phyloP scores from a whole-genome alignment of 148 eudicot genomes.

The Cornus controversa region DNA sequence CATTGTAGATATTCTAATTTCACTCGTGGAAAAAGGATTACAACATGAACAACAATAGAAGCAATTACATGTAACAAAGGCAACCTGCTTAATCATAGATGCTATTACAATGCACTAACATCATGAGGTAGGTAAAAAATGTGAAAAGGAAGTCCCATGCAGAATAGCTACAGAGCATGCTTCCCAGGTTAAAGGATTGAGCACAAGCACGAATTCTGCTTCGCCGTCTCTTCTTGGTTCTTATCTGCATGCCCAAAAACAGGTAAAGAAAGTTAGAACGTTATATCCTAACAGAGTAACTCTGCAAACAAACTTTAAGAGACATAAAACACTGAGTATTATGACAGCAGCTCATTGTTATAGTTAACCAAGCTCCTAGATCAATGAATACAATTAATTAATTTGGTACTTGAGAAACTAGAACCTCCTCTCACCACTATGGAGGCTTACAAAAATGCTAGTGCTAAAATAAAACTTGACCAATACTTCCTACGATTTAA shows the following conservation, averaged over 20 bases:
- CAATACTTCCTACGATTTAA: background rate
- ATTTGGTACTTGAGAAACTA: no score
- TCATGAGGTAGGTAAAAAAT: constrained; percentile 12
- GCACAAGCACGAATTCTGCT: constrained; percentile 31
- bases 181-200: constrained; percentile 24
- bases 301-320: background rate
- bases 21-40: background rate
- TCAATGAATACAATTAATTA: no score
- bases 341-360: background rate
- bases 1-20: constrained; percentile 6
- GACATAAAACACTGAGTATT: background rate
- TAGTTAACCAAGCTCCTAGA: no score
- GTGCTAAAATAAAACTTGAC: background rate
- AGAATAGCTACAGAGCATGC: background rate
- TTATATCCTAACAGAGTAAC: background rate
- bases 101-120: constrained; percentile 9
- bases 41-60: constrained; percentile 6
- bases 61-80: constrained; percentile 21
- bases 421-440: no score
- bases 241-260: constrained; percentile 26
- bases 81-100: constrained; percentile 3
- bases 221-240: constrained; percentile 27
- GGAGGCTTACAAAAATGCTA: background rate
- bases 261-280: background rate
- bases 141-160: background rate